These are phyloP conservation scores for Chytriomyces confervae DNA, from an alignment of 192 early-diverging fungal genomes.

Conservation along the genomic window DNA sequence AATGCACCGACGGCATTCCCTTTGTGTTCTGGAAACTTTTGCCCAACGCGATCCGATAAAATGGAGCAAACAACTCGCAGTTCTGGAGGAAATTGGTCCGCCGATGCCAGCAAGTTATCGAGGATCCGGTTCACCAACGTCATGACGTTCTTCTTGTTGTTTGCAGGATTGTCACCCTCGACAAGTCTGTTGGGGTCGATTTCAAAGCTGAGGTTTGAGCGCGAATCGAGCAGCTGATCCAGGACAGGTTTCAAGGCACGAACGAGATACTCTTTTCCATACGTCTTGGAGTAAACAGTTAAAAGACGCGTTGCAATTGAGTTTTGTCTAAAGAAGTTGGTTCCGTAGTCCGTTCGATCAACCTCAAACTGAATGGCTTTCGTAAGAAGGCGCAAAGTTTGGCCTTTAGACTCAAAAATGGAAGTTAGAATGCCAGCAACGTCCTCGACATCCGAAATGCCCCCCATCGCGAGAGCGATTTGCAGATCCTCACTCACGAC, in stretches of 20 bases:
- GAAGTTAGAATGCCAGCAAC: conserved; percentile 76
- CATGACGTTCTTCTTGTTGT: conserved; percentile 81
- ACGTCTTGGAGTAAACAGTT: conserved; percentile 79
- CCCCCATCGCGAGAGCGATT: conserved; percentile 80
- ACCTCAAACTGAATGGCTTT: conserved; percentile 86
- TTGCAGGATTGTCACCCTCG: conserved; percentile 67
- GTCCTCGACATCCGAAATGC: conserved; percentile 92
- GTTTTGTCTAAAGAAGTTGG: conserved; percentile 91
- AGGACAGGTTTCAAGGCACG: conserved; percentile 81
- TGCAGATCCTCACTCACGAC: conserved; percentile 62
- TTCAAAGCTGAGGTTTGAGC: conserved; percentile 83
- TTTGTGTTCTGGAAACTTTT: conserved; percentile 83
- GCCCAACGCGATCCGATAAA: conserved; percentile 76
- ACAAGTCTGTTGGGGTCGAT: conserved; percentile 80
- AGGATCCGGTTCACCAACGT: conserved; percentile 77
- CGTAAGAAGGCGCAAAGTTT: conserved; percentile 76
- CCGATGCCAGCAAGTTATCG: conserved; percentile 81
- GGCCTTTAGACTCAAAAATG: conserved; percentile 79
- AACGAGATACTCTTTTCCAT: conserved; percentile 83
- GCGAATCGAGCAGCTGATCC: conserved; percentile 66
- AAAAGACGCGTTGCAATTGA: conserved; percentile 89
- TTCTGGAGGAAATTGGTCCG: conserved; percentile 67
- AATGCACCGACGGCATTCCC: conserved; percentile 91
- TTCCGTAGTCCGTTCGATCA: conserved; percentile 63
- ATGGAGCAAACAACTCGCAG: conserved; percentile 85